Conservation (phyloP, 495 filamentous ascomycete genomes). For the Tuber umbilicatum region DNA sequence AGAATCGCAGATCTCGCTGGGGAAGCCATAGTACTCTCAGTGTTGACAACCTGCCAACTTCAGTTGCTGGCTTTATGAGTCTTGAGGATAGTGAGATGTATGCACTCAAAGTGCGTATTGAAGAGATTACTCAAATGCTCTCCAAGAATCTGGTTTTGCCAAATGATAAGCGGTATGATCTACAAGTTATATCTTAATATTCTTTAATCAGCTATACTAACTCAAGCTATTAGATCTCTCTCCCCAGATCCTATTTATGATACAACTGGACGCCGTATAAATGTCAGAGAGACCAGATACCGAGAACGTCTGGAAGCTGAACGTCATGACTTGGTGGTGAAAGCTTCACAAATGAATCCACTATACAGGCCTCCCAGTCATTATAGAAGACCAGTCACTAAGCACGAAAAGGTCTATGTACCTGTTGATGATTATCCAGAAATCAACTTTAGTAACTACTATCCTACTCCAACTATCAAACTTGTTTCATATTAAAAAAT, state of each 20-base stretch:
- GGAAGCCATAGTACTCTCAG: background rate
- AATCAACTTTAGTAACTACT: constrained; percentile 98
- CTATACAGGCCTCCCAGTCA: constrained; percentile 43
- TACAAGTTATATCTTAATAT: background rate
- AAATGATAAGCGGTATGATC: constrained; percentile 39
- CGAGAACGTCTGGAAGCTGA: constrained; percentile 43
- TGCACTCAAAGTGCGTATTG: constrained; percentile 42
- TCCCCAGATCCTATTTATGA: constrained; percentile 43
- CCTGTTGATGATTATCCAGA: constrained; percentile 93
- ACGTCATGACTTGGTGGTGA: constrained; percentile 43
- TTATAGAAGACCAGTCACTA: constrained; percentile 42
- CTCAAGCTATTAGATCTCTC: constrained; percentile 33
- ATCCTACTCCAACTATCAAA: constrained; percentile 74
- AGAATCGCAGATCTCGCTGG: background rate
- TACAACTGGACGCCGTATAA: constrained; percentile 41
- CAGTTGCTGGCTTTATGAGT: constrained; percentile 42
- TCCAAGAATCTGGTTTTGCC: constrained; percentile 42
- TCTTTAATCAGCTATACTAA: constrained; percentile 9
- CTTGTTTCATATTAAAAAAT: background rate
- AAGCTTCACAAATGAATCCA: constrained; percentile 41
- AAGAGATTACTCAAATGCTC: constrained; percentile 44
- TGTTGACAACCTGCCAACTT: constrained; percentile 34
- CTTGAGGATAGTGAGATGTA: constrained; percentile 44
- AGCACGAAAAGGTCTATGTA: constrained; percentile 44
- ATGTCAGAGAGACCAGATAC: constrained; percentile 42